Evolutionary conservation across 805 yeast genomes (phyloP).

Genomic region (Starmera dryadoides): DNA sequence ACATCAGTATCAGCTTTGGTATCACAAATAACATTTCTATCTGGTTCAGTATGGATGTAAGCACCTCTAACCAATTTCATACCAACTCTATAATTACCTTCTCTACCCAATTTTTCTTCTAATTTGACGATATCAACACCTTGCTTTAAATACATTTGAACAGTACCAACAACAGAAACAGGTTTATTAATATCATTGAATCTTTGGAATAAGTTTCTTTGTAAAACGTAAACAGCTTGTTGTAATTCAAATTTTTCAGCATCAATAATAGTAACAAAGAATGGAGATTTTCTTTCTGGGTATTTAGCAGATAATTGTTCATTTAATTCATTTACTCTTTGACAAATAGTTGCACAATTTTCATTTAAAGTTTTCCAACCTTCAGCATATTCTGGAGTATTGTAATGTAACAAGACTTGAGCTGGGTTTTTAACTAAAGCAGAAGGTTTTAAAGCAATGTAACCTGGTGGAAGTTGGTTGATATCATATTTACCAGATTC

Average conservation of each 20-base stretch:
- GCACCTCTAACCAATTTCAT: constrained; percentile 94
- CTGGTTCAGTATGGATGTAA: constrained; percentile 81
- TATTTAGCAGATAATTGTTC: constrained; percentile 36
- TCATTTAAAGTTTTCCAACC: constrained; percentile 53
- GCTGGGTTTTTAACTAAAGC: constrained; percentile 80
- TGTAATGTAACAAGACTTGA: constrained; percentile 55
- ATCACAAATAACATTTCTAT: constrained; percentile 64
- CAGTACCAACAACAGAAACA: constrained; percentile 77
- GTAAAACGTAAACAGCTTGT: constrained; percentile 86
- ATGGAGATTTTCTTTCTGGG: constrained; percentile 65
- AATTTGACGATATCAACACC: constrained; percentile 51
- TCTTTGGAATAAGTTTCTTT: constrained; percentile 67
- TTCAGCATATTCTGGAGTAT: constrained; percentile 41
- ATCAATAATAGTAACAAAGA: constrained; percentile 74
- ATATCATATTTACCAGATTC: constrained; percentile 32
- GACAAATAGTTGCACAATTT: constrained; percentile 60
- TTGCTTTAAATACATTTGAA: constrained; percentile 84
- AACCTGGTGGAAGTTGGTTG: constrained; percentile 80
- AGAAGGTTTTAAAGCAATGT: constrained; percentile 89
- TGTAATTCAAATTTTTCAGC: constrained; percentile 89
- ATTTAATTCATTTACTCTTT: constrained; percentile 49
- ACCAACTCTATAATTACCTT: constrained; percentile 62
- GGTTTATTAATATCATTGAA: constrained; percentile 58
- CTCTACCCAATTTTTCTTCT: constrained; percentile 61
- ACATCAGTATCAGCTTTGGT: constrained; percentile 77